Evolutionary conservation across 805 yeast genomes (phyloP), one percentile per base, ranked within the genome.

Genomic region (Teunomyces barrocoloradensis): DNA sequence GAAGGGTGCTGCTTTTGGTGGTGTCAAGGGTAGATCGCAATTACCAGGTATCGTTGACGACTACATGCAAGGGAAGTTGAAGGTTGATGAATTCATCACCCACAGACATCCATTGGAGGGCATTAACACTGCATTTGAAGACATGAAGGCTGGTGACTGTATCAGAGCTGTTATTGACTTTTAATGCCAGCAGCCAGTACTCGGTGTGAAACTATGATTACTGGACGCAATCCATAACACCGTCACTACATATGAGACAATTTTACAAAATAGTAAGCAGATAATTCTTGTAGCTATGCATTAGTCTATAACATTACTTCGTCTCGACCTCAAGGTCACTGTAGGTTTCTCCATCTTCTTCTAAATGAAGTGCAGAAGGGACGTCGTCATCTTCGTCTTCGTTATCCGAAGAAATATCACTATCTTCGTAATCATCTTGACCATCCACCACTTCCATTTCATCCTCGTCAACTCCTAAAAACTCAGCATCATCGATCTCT

Each of bases 1-100:
- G 98, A 87, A 82, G 69, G 99, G 99, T 60, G 89, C 96, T 63
- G 99, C 99, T n/a, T 94, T 89, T 60, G 99, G 99, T 62, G 99
- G 98, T 68, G 90, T 94, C 64, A 94, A 94, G 75, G 98, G 99
- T 65, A 87, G 97, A 77, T 66, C 96, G 35, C 97, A 94, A 75
- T 80, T 94, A 76, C 97, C 96, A 43, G 89, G 83, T 17, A 78
- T 91, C 49, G 96, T 94, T 48, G 85, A 89, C 49, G 91, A 87
- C 66, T 92, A 92, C 71, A 69, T 87, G 75, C 69, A 72, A 38
- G 96, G 96, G 57, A 77, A 75, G 56, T 76, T 92, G 64, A 88
- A 85, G 77, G 96, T 92, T 53, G 96, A 90, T 63, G 97, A 94
- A 67, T 94, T 89, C 71, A 87, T 94, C 62, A 94, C 99, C 27